These are phyloP conservation scores for Cladosporium sp. DNA, from an alignment of 2,329 filamentous ascomycete species.

Conservation along the genomic window DNA sequence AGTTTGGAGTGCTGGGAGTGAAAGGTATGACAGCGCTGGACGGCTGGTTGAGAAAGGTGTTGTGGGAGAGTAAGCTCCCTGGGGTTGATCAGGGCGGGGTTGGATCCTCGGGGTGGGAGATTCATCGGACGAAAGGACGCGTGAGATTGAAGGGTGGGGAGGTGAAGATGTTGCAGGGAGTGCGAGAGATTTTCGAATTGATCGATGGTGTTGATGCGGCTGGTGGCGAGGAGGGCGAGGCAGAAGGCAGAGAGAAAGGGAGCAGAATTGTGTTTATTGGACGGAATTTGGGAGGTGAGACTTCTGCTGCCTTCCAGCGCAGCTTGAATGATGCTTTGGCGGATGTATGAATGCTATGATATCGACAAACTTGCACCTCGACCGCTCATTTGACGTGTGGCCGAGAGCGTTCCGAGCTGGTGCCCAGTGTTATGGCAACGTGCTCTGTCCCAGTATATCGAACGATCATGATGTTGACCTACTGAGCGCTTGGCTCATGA, in stretches of 20 bases:
- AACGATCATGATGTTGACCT: too few relatives aligned
- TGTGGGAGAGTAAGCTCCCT: constrained; percentile 63
- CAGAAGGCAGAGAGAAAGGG: constrained; percentile 5
- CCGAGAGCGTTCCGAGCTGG: too few relatives aligned
- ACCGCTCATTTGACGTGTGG: too few relatives aligned
- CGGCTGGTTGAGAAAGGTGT: constrained; percentile 72
- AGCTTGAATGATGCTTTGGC: constrained; percentile 22
- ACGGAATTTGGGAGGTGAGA: constrained; percentile 24
- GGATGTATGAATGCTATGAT: background rate
- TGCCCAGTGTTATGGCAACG: too few relatives aligned
- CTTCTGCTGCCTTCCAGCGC: constrained; percentile 21
- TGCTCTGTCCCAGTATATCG: too few relatives aligned
- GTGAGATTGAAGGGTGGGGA: constrained; percentile 62
- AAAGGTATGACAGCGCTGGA: constrained; percentile 64
- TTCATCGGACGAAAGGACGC: constrained; percentile 84
- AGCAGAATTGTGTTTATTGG: constrained; percentile 35
- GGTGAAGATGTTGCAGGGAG: constrained; percentile 79
- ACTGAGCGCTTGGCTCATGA: too few relatives aligned
- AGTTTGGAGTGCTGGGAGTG: constrained; percentile 54
- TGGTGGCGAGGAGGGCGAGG: background rate
- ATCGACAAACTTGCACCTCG: too few relatives aligned
- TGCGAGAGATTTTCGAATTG: constrained; percentile 90
- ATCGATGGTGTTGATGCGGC: constrained; percentile 49
- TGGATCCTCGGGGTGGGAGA: constrained; percentile 56
- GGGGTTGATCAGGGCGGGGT: background rate